A percentile compares a stretch with the other conserved stretches of the same genome.
Conservation (phyloP, 1,284 basidiomycete genomes). For the Golubevia pallescens region DNA sequence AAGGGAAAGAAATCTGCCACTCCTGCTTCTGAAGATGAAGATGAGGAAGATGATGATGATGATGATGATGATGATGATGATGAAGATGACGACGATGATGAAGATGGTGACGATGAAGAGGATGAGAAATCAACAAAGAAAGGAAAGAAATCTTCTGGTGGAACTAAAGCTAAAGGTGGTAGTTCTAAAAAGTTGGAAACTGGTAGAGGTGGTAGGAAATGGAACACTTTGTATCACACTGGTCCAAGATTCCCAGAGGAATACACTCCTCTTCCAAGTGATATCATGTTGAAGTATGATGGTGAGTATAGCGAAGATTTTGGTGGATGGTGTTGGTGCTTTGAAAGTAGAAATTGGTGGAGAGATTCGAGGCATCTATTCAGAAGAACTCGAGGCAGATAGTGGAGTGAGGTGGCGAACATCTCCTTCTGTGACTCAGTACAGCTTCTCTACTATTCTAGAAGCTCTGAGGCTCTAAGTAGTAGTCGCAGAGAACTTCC, state of each 20-base stretch:
- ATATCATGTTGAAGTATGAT: constrained; percentile 59
- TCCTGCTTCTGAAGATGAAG: constrained; percentile 13
- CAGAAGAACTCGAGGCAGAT: neutral
- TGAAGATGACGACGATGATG: constrained; percentile 38
- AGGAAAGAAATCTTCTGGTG: constrained; percentile 6
- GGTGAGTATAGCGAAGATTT: constrained; percentile 14
- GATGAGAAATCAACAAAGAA: constrained; percentile 8
- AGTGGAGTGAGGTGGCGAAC: neutral
- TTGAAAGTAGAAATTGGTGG: no score
- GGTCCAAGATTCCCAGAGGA: constrained; percentile 57
- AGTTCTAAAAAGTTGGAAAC: constrained; percentile 14
- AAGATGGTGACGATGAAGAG: constrained; percentile 21
- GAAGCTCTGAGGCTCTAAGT: no score
- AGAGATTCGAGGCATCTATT: neutral
- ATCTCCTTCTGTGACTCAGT: neutral
- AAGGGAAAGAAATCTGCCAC: neutral
- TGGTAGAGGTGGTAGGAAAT: constrained; percentile 25
- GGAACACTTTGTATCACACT: constrained; percentile 57
- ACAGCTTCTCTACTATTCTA: neutral
- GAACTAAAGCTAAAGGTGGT: neutral
- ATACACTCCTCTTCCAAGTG: constrained; percentile 49
- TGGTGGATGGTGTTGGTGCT: no score
- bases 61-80: constrained; percentile 28
- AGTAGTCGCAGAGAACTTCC: no score
- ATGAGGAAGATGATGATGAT: constrained; percentile 11